These are phyloP conservation scores for Prunus kanzakura DNA, from an alignment of 306 rosid species.

Conservation along the genomic window DNA sequence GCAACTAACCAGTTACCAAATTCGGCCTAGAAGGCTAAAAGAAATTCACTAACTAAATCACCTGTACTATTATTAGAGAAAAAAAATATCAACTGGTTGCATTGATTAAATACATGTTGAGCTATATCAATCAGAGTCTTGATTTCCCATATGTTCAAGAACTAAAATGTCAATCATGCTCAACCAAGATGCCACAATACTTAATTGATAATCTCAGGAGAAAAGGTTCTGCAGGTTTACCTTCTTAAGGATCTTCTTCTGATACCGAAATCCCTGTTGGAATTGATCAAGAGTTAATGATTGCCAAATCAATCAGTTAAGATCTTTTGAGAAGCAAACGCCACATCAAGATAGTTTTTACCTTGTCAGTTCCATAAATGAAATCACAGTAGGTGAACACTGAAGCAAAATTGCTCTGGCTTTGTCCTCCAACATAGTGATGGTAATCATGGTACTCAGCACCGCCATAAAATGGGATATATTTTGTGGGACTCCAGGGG, in stretches of 20 bases:
- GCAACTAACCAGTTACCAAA: neutral
- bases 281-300: constrained; percentile 28
- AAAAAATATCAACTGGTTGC: neutral
- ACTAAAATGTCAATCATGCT: neutral
- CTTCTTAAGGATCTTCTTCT: constrained; percentile 70
- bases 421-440: constrained; percentile 93
- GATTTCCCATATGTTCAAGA: neutral
- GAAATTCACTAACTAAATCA: too few species aligned
- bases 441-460: constrained; percentile 96
- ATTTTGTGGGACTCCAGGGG: constrained; percentile 79
- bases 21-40: neutral
- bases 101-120: neutral
- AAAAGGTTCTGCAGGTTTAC: constrained; percentile 38
- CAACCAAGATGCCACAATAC: neutral
- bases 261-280: constrained; percentile 79
- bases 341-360: constrained; percentile 27
- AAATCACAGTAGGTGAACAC: constrained; percentile 96
- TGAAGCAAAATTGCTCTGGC: constrained; percentile 96
- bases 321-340: constrained; percentile 13
- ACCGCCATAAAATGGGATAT: constrained; percentile 91
- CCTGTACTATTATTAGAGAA: too few species aligned
- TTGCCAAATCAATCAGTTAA: constrained; percentile 24
- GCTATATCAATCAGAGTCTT: neutral
- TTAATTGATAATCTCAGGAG: constrained; percentile 4
- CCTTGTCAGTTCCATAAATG: constrained; percentile 98